Evolutionary conservation across 179 eudicot species (phyloP).

Genomic region (Camellia oleifera): DNA sequence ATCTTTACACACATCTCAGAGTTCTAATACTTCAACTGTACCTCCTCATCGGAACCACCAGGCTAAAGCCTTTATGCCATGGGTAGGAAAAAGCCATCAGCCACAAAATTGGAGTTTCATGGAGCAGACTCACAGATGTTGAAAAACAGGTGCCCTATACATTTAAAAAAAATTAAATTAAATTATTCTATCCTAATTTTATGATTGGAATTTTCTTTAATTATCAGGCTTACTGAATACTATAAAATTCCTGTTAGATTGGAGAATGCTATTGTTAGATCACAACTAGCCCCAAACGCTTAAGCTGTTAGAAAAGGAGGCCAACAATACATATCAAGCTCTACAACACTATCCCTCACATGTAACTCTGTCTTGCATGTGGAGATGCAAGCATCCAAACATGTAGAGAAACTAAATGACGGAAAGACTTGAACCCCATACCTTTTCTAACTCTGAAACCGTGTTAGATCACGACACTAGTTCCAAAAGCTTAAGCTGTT

Average conservation of each 20-base stretch:
- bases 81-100: conserved; percentile 50
- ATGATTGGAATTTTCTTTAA: neutral
- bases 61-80: conserved; percentile 34
- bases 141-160: conserved; percentile 51
- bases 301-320: no score
- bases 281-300: no score
- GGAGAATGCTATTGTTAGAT: neutral
- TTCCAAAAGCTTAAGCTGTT: no score
- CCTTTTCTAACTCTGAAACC: no score
- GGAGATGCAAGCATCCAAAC: no score
- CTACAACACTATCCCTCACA: no score
- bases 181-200: neutral
- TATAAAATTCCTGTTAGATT: neutral
- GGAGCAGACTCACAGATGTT: conserved; percentile 54
- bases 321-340: no score
- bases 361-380: no score
- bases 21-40: conserved; percentile 26
- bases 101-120: conserved; percentile 48
- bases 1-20: conserved; percentile 27
- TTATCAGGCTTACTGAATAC: neutral
- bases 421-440: no score
- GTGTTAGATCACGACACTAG: no score
- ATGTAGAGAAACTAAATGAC: no score
- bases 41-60: conserved; percentile 35
- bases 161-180: neutral